phyloP scores from a whole-genome alignment of 371 early-diverging fungal species.

The Saksenaea oblongispora region DNA sequence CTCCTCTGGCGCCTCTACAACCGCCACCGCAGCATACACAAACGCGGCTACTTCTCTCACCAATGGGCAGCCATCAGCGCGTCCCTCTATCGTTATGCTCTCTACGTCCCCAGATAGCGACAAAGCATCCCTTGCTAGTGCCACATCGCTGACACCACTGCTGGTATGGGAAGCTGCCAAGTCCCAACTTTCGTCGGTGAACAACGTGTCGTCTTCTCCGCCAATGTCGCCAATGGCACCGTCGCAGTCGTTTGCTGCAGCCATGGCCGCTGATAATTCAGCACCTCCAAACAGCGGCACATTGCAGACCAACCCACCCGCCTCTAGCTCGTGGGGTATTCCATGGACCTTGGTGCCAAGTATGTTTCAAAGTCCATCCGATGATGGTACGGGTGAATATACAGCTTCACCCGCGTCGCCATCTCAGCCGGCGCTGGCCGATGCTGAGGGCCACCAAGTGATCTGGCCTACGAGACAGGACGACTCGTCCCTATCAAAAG shows the following conservation, averaged over 20 bases:
- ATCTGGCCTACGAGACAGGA: slow-evolving; percentile 42
- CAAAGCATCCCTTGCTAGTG: slow-evolving; percentile 23
- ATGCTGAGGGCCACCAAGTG: slow-evolving; percentile 38
- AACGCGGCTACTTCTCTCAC: background rate
- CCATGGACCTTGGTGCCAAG: slow-evolving; percentile 52
- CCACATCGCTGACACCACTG: slow-evolving; percentile 46
- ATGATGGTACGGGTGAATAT: slow-evolving; percentile 5
- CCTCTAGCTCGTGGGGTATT: slow-evolving; percentile 41
- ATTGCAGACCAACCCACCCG: background rate
- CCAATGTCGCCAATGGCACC: slow-evolving; percentile 13
- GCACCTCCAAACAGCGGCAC: background rate
- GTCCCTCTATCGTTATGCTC: slow-evolving; percentile 34
- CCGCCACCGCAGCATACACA: background rate
- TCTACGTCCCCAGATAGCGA: slow-evolving; percentile 35
- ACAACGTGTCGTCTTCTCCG: background rate
- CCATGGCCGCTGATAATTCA: slow-evolving; percentile 12
- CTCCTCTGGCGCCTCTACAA: background rate
- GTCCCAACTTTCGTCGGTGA: slow-evolving; percentile 1
- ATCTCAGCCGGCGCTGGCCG: slow-evolving; percentile 11
- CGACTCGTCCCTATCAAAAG: slow-evolving; percentile 29
- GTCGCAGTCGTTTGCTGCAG: slow-evolving; percentile 24
- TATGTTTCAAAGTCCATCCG: slow-evolving; percentile 23
- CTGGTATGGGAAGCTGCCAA: slow-evolving; percentile 43
- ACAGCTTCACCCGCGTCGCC: slow-evolving; percentile 19
- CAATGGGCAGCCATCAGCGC: background rate